phyloP scores from a whole-genome alignment of 192 early-diverging fungal species.

The Rhizophagus clarus region DNA sequence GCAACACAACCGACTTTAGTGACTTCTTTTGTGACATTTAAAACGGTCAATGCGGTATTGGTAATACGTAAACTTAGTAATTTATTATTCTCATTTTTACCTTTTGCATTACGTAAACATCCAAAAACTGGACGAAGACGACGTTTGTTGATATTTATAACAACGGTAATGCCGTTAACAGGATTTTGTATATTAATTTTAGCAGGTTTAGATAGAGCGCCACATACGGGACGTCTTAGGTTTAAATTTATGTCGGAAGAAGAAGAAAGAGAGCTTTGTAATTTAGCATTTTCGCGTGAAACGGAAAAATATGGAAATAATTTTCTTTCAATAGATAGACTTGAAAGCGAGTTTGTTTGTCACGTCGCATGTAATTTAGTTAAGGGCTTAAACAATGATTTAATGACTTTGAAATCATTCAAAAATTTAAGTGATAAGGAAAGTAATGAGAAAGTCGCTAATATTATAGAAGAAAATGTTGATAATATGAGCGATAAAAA shows the following conservation, averaged over 20 bases:
- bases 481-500: conserved; percentile 27
- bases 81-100: conserved; percentile 21
- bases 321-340: not conserved
- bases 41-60: not conserved
- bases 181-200: conserved; percentile 42
- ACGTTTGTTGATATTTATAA: not conserved
- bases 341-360: not conserved
- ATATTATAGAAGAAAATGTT: not conserved
- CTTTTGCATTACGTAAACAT: conserved; percentile 5
- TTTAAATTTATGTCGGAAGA: conserved; percentile 51
- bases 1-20: not conserved
- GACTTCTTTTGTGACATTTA: not conserved
- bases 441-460: not conserved
- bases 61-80: not conserved
- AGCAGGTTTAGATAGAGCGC: conserved; percentile 48
- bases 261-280: conserved; percentile 48
- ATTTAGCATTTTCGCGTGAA: conserved; percentile 35
- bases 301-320: conserved; percentile 14
- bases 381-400: conserved; percentile 4
- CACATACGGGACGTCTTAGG: conserved; percentile 56
- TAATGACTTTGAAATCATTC: conserved; percentile 8
- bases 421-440: conserved; percentile 11
- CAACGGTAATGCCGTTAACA: conserved; percentile 36
- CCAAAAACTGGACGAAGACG: not conserved
- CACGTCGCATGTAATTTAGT: conserved; percentile 14